These are phyloP conservation scores for Coemansia sp. DNA, from an alignment of 192 early-diverging fungal species.

Conservation along the genomic window DNA sequence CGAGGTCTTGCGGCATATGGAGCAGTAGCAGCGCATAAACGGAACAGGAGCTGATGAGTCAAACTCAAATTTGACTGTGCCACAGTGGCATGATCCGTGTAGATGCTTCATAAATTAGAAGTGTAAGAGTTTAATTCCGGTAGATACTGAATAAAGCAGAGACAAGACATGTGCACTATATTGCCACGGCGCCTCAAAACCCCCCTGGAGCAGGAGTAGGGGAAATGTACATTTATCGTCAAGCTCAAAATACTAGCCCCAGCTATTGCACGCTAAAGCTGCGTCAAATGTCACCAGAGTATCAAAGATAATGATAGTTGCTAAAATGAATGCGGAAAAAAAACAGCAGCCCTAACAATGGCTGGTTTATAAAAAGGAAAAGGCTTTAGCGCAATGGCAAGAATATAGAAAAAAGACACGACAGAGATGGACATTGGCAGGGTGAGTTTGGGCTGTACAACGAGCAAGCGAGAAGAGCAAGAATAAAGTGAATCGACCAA, in stretches of 20 bases:
- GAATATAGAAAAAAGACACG: slow-evolving; percentile 2
- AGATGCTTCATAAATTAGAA: slow-evolving; percentile 44
- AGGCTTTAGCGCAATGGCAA: slow-evolving; percentile 1
- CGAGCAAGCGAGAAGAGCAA: neutral
- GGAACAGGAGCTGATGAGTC: slow-evolving; percentile 56
- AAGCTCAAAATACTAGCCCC: neutral
- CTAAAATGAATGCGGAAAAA: neutral
- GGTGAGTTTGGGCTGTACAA: slow-evolving; percentile 1
- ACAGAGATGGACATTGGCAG: neutral
- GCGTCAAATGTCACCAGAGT: neutral
- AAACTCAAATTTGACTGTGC: slow-evolving; percentile 56
- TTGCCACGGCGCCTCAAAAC: too few species aligned
- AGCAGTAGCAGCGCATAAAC: slow-evolving; percentile 61
- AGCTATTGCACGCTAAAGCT: too few species aligned
- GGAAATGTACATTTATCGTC: neutral
- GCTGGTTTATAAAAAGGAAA: neutral
- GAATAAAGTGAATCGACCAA: neutral
- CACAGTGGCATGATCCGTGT: slow-evolving; percentile 66
- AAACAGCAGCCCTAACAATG: neutral
- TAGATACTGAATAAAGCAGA: too few species aligned
- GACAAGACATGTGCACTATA: too few species aligned
- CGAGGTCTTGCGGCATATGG: slow-evolving; percentile 65
- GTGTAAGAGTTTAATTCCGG: too few species aligned
- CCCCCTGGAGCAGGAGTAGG: neutral
- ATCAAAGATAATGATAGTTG: neutral